A percentile compares a stretch with the other conserved stretches of the same genome.
These are phyloP conservation scores for Babesia ovata DNA, from an alignment of 169 alveolate species.

Conservation along the genomic window DNA sequence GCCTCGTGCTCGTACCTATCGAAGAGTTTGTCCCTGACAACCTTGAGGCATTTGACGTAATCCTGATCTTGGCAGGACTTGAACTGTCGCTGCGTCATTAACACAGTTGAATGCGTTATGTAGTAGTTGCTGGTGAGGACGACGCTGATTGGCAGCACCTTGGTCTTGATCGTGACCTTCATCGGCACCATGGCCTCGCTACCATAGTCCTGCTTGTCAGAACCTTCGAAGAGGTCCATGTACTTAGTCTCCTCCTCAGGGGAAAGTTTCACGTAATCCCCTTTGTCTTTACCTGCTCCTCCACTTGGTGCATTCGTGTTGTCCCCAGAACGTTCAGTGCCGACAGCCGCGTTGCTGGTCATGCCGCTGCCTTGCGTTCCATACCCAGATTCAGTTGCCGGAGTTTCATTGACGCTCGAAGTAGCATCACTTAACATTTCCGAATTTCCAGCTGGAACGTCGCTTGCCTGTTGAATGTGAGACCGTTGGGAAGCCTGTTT, in stretches of 20 bases:
- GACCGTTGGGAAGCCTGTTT: background rate
- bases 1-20: slow-evolving; percentile 52
- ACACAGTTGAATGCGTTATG: slow-evolving; percentile 14
- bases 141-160: background rate
- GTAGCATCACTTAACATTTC: too few species aligned
- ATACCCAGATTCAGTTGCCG: too few species aligned
- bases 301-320: background rate
- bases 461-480: background rate
- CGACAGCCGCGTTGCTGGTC: too few species aligned
- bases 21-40: slow-evolving; percentile 31
- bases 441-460: background rate
- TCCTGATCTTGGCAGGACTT: slow-evolving; percentile 35
- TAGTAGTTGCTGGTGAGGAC: slow-evolving; percentile 1
- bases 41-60: slow-evolving; percentile 23
- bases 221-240: slow-evolving; percentile 33
- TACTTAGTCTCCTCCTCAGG: slow-evolving; percentile 43
- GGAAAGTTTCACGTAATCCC: background rate
- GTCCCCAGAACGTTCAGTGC: background rate
- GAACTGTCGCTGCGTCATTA: slow-evolving; percentile 14
- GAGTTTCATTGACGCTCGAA: too few species aligned
- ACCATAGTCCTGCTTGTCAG: slow-evolving; percentile 38
- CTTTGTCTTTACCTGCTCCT: too few species aligned
- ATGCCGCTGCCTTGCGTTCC: too few species aligned
- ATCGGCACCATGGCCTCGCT: slow-evolving; percentile 9
- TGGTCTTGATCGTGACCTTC: slow-evolving; percentile 25